Base-by-base conservation (phyloP, 1,139 yeast species). In the Yamadazyma conglobata region DNA sequence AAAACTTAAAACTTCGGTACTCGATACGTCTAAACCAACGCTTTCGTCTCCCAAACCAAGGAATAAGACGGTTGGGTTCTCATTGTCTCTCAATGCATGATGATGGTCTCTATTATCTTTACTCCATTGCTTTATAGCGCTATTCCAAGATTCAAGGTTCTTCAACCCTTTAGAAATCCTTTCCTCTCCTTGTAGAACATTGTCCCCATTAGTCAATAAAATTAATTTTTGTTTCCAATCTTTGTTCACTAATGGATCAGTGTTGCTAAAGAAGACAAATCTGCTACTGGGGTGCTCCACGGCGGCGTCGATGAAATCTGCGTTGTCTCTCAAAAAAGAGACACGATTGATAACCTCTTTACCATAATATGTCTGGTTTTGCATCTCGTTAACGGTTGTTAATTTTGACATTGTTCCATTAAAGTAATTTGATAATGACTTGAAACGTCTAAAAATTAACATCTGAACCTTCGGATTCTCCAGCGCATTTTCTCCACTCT, bases 261-360 rank as follows among this genome's bases (percentile, higher is more conserved):
- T 59, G 16, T 52, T 41, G 15, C 48, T 51, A 46, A 52, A 74
- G 28, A 83, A 74, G 6, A 86, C 50, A 39, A 85, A 77, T 34
- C 76, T 61, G 2, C 91, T 64, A 5, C 69, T 56, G 2, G 72
- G 61, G 43, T 74, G 79, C 10, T 46, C 53, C 24, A 79, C 50
- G 1, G 88, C 77, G 20, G 56, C 49, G 27, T 61, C 46, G 15
- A 88, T 68, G 48, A 86, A 88, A 19, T 64, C 72, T 15, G 58
- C 35, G 49, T 87, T 83, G 19, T 77, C 79, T 33, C 96, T 64
- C 27, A 88, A 63, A 49, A 87, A 89, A 9, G 93, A 79, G 7
- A 88, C 79, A 40, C 96, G 62, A 57, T 89, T 88, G 32, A 89
- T 61, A 5, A 74, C 77, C 38, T 75, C 79, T 13, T 70, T 69